Evolutionary conservation across 805 yeast genomes (phyloP).

Genomic region (Maudiozyma pseudohumilis): DNA sequence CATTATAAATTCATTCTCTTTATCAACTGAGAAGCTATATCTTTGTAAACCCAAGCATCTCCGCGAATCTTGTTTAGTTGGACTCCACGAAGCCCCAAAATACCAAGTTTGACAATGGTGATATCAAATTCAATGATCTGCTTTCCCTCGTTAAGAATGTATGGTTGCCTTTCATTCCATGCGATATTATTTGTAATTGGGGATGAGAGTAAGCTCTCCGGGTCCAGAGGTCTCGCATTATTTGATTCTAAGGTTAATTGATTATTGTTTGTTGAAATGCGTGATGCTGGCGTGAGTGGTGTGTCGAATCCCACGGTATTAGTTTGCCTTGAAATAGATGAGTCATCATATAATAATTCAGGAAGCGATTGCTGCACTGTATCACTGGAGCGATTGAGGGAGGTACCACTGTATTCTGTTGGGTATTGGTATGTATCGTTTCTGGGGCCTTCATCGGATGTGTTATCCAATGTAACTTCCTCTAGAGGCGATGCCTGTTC

Average conservation of each 20-base stretch:
- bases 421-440: too few relatives aligned
- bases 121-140: slow-evolving; percentile 69
- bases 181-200: neutral
- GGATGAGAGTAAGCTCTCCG: neutral
- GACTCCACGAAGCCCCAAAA: slow-evolving; percentile 83
- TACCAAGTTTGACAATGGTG: slow-evolving; percentile 83
- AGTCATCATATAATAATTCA: too few relatives aligned
- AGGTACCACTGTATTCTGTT: too few relatives aligned
- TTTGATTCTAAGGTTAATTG: too few relatives aligned
- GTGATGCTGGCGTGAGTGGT: neutral
- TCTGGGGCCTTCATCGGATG: neutral
- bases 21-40: slow-evolving; percentile 77
- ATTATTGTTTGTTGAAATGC: too few relatives aligned
- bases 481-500: neutral
- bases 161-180: neutral
- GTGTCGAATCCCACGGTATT: neutral
- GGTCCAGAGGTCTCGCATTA: too few relatives aligned
- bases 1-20: slow-evolving; percentile 15
- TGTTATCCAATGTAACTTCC: neutral
- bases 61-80: slow-evolving; percentile 91
- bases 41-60: slow-evolving; percentile 90
- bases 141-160: slow-evolving; percentile 36
- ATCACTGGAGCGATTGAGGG: neutral
- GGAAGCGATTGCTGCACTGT: slow-evolving; percentile 1
- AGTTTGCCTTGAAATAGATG: too few relatives aligned